Conservation (phyloP, 2,329 filamentous ascomycete species). For the Trichophyton schoenleinii region DNA sequence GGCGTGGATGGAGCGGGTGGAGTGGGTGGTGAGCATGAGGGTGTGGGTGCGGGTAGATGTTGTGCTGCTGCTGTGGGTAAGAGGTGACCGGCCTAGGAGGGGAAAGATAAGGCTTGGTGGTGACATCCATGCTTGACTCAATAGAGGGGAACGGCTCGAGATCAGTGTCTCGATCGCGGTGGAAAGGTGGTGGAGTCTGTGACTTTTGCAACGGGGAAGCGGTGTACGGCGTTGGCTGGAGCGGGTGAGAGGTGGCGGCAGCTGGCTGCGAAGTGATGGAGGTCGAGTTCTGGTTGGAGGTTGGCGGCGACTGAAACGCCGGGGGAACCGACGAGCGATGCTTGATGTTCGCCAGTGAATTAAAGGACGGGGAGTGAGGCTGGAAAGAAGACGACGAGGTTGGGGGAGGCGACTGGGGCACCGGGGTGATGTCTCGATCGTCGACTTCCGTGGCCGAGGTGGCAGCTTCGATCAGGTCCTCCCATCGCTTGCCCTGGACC, state of each 20-base stretch:
- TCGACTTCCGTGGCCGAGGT: constrained; percentile 84
- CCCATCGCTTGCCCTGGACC: constrained; percentile 77
- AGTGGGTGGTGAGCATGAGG: constrained; percentile 7
- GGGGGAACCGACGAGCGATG: constrained; percentile 52
- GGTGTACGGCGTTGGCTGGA: constrained; percentile 47
- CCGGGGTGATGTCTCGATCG: constrained; percentile 72
- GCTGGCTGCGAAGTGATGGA: constrained; percentile 21
- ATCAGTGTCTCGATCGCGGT: constrained; percentile 40
- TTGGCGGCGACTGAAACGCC: constrained; percentile 38
- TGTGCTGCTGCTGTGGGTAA: background rate
- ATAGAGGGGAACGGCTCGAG: constrained; percentile 80
- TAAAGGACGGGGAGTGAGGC: constrained; percentile 30
- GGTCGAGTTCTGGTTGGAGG: constrained; percentile 21
- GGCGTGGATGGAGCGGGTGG: constrained; percentile 29
- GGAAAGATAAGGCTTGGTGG: constrained; percentile 12
- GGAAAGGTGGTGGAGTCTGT: constrained; percentile 62
- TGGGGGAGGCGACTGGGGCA: constrained; percentile 29
- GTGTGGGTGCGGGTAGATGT: constrained; percentile 17
- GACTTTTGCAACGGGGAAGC: constrained; percentile 85
- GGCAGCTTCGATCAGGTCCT: constrained; percentile 88
- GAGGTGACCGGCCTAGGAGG: constrained; percentile 1
- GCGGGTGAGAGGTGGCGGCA: constrained; percentile 33
- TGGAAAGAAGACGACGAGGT: constrained; percentile 15
- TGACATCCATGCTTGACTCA: constrained; percentile 58
- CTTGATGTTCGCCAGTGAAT: constrained; percentile 31